These are phyloP conservation scores for Amphichorda felina DNA, from an alignment of 2,329 filamentous ascomycete species.

Conservation along the genomic window DNA sequence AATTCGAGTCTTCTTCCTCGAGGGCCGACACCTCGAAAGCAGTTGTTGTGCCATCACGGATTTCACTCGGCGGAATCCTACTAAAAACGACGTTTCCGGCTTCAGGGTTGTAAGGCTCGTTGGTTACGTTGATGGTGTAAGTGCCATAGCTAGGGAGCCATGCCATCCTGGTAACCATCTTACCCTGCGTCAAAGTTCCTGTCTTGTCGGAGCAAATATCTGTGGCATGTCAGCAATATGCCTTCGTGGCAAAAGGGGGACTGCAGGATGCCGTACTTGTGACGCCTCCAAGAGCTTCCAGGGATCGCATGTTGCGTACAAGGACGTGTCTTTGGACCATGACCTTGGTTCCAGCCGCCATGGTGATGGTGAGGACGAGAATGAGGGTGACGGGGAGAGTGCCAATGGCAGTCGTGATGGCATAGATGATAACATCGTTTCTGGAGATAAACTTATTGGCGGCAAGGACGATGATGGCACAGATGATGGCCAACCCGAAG, in stretches of 20 bases:
- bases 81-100: slow-evolving; percentile 10
- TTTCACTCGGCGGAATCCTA: slow-evolving; percentile 7
- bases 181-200: slow-evolving; percentile 21
- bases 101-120: slow-evolving; percentile 16
- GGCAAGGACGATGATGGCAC: slow-evolving; percentile 24
- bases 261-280: slow-evolving; percentile 23
- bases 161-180: slow-evolving; percentile 15
- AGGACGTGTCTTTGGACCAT: slow-evolving; percentile 37
- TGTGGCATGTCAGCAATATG: slow-evolving; percentile 4
- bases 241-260: background rate
- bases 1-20: slow-evolving; percentile 21
- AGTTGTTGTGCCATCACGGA: slow-evolving; percentile 3
- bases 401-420: slow-evolving; percentile 26
- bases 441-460: slow-evolving; percentile 20
- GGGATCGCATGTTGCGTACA: slow-evolving; percentile 30
- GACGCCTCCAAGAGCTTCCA: slow-evolving; percentile 38
- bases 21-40: slow-evolving; percentile 17
- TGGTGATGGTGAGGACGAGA: slow-evolving; percentile 47
- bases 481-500: slow-evolving; percentile 40
- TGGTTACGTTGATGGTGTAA: slow-evolving; percentile 17
- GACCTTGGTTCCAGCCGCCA: slow-evolving; percentile 35
- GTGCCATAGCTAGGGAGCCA: slow-evolving; percentile 19
- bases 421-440: slow-evolving; percentile 25
- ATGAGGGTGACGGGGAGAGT: slow-evolving; percentile 33
- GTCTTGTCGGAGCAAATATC: slow-evolving; percentile 20